Evolutionary conservation across 768 basidiomycete species (phyloP).

Genomic region (Trametes coccinea): DNA sequence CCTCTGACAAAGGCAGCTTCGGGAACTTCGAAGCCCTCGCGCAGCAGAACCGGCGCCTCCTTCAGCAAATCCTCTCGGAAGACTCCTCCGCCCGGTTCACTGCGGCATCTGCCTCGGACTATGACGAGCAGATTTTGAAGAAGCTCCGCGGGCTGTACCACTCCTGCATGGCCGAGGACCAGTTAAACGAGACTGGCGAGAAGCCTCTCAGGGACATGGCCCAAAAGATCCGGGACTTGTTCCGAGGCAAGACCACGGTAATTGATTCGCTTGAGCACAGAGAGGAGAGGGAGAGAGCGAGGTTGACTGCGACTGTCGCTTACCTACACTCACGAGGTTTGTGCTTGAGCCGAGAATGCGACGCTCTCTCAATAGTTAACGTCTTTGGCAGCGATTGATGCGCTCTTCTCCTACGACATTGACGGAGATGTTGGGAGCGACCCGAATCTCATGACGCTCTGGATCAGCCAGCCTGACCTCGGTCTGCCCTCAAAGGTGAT

Average conservation of each 20-base stretch:
- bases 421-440: slow-evolving; percentile 88
- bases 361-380: background rate
- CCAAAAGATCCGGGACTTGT: slow-evolving; percentile 58
- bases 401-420: slow-evolving; percentile 77
- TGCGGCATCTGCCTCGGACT: slow-evolving; percentile 27
- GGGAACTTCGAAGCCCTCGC: slow-evolving; percentile 73
- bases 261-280: slow-evolving; percentile 26
- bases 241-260: slow-evolving; percentile 51
- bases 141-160: slow-evolving; percentile 74
- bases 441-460: slow-evolving; percentile 81
- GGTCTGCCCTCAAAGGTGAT: slow-evolving; percentile 85
- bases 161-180: slow-evolving; percentile 80
- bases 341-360: background rate
- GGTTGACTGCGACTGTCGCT: slow-evolving; percentile 80
- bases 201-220: slow-evolving; percentile 71
- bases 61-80: slow-evolving; percentile 69
- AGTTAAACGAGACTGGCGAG: slow-evolving; percentile 71
- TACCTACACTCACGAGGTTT: slow-evolving; percentile 85
- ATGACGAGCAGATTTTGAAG: slow-evolving; percentile 56
- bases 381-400: slow-evolving; percentile 59
- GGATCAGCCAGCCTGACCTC: slow-evolving; percentile 79
- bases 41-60: slow-evolving; percentile 75
- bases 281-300: slow-evolving; percentile 41
- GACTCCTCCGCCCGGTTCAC: slow-evolving; percentile 37
- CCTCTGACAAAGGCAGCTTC: slow-evolving; percentile 76